Conservation (phyloP, 73 alveolate species). For the Tetrahymena thermophila region DNA sequence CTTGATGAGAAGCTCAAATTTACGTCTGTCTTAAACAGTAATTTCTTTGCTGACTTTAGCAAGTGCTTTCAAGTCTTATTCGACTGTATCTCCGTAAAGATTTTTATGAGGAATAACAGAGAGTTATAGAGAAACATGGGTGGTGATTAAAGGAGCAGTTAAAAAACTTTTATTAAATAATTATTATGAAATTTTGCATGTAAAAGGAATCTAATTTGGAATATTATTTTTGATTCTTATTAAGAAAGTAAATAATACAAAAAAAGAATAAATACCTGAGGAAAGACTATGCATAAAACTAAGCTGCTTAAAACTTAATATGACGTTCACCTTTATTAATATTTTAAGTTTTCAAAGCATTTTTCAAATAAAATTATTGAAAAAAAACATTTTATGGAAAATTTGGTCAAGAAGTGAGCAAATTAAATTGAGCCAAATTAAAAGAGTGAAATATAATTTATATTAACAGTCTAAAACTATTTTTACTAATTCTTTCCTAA, state of each 20-base stretch:
- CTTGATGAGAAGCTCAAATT: slow-evolving; percentile 32
- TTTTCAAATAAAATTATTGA: not conserved
- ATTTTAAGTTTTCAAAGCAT: not conserved
- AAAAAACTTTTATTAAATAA: not conserved
- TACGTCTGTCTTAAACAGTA: slow-evolving; percentile 16
- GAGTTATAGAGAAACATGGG: slow-evolving; percentile 52
- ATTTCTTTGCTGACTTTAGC: slow-evolving; percentile 32
- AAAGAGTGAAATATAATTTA: too few relatives aligned
- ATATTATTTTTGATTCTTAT: too few relatives aligned
- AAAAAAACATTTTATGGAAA: not conserved
- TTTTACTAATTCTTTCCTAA: not conserved
- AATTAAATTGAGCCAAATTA: not conserved
- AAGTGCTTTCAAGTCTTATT: slow-evolving; percentile 8
- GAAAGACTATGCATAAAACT: not conserved
- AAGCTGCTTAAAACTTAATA: not conserved
- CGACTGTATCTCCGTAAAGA: slow-evolving; percentile 48
- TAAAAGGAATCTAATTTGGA: not conserved
- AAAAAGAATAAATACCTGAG: not conserved
- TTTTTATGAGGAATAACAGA: slow-evolving; percentile 57
- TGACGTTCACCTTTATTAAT: not conserved
- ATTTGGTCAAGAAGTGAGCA: not conserved
- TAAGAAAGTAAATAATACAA: not conserved
- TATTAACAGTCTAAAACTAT: not conserved
- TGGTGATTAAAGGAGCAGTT: slow-evolving; percentile 45
- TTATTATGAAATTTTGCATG: not conserved